Base-by-base conservation (phyloP, 306 rosid species). In the Oxytropis ochrocephala region DNA sequence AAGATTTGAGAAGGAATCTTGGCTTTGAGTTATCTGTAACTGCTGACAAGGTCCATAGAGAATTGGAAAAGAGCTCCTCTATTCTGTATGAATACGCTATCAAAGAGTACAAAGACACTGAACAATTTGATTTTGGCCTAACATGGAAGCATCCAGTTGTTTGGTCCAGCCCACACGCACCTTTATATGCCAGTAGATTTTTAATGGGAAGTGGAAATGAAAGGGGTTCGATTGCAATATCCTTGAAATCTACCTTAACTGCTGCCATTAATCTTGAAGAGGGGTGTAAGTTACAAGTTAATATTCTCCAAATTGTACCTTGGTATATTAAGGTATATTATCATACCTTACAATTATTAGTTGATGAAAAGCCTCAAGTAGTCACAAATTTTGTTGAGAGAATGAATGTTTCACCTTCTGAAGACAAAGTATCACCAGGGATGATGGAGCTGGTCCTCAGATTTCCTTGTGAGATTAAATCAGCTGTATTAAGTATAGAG, bases 271-370 rank as follows among this genome's bases (percentile, higher is more conserved):
- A 16, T 39, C 70, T 71, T 67, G 76, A 76, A 74, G 91, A 76
- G 52, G 79, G 67, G 57, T 94, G 95, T 86, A 79, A 65, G 33
- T 83, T 94, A 70, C 87, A 87, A 72, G 96, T 91, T 21, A 70
- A 85, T 78, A 78, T 94, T 56, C 92, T 94, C 74, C 99, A 94
- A 82, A 89, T 94, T 73, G 97, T 94, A 73, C 99, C 99, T 67
- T 94, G 97, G 97, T 94, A 94, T 69, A 76, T 91, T 55, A 94
- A 91, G 86, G 99, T 88, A 38, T 94, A 91, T 77, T 94, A 76
- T 81, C 97, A 91, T 70, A 89, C 96, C 46, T 66, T 87, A 70
- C 86, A 66, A 41, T 65, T 94, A 63, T 85, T 81, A 73, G 86
- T 94, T 48, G 84, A 94, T 82, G 91, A 75, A 60, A 54, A 51